A percentile compares a stretch with the other conserved stretches of the same genome.
Conservation (phyloP, 768 basidiomycete genomes). For the Phylloporus rhodoxanthus region DNA sequence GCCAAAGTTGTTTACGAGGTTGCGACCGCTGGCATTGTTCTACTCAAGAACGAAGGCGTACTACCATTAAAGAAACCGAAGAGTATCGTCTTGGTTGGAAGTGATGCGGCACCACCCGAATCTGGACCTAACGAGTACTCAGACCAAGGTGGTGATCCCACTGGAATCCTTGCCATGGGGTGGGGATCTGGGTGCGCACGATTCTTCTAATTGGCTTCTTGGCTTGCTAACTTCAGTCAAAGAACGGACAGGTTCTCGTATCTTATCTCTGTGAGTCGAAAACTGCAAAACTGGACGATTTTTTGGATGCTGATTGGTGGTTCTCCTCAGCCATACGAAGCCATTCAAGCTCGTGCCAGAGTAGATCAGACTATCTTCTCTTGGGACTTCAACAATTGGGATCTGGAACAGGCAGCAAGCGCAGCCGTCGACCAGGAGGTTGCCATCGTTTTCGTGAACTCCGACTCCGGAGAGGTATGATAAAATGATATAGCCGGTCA, state of each 20-base stretch:
- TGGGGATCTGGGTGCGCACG: slow-evolving; percentile 72
- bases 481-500: neutral
- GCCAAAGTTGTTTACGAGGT: slow-evolving; percentile 49
- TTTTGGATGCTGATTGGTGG: neutral
- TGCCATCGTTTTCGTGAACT: slow-evolving; percentile 74
- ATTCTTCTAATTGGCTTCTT: neutral
- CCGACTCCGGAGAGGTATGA: slow-evolving; percentile 73
- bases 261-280: slow-evolving; percentile 56
- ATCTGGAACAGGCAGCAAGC: slow-evolving; percentile 46
- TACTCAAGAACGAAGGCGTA: slow-evolving; percentile 59
- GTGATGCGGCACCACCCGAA: slow-evolving; percentile 56
- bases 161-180: slow-evolving; percentile 81
- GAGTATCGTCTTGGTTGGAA: slow-evolving; percentile 58
- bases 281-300: neutral
- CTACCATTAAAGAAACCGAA: slow-evolving; percentile 57
- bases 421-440: slow-evolving; percentile 49
- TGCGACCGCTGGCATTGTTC: slow-evolving; percentile 57
- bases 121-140: slow-evolving; percentile 66
- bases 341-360: slow-evolving; percentile 70
- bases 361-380: slow-evolving; percentile 58
- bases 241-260: slow-evolving; percentile 73
- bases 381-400: slow-evolving; percentile 68
- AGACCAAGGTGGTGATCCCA: slow-evolving; percentile 52
- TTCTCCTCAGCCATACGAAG: slow-evolving; percentile 59
- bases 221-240: slow-evolving; percentile 1